Evolutionary conservation across 345 rosid genomes (phyloP).

Genomic region (Kernera saxatilis): DNA sequence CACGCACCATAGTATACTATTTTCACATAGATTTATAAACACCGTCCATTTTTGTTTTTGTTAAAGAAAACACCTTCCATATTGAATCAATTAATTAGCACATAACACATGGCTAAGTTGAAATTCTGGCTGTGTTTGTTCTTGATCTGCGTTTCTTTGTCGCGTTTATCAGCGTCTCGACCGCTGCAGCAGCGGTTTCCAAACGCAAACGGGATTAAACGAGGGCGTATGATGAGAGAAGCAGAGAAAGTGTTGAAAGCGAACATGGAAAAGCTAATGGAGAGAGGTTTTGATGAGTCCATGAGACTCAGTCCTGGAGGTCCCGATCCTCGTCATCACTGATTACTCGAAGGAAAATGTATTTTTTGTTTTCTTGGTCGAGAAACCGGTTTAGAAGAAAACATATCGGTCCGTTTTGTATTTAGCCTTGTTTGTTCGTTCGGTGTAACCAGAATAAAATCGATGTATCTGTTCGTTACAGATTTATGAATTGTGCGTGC

Average conservation of each 20-base stretch:
- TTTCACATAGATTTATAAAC: no score
- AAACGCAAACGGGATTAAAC: not conserved
- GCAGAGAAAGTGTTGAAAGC: slow-evolving; percentile 40
- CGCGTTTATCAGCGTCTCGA: slow-evolving; percentile 30
- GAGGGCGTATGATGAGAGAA: slow-evolving; percentile 36
- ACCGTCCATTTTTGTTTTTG: no score
- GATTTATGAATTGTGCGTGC: slow-evolving; percentile 3
- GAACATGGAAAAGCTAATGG: slow-evolving; percentile 37
- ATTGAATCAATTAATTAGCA: not conserved
- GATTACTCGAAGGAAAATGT: not conserved
- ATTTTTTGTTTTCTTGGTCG: slow-evolving; percentile 2
- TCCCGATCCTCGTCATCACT: slow-evolving; percentile 66
- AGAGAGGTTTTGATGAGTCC: slow-evolving; percentile 33
- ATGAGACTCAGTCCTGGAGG: slow-evolving; percentile 61
- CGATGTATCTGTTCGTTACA: not conserved
- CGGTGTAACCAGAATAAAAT: slow-evolving; percentile 5
- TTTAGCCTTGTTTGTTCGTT: slow-evolving; percentile 4
- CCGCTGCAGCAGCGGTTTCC: not conserved
- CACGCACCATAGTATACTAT: not conserved
- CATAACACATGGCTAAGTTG: slow-evolving; percentile 20
- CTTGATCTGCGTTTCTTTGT: slow-evolving; percentile 31
- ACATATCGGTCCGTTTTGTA: not conserved
- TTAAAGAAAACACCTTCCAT: not conserved
- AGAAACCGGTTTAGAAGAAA: slow-evolving; percentile 19
- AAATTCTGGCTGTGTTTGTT: slow-evolving; percentile 25